A percentile compares a stretch with the other conserved stretches of the same genome.
Evolutionary conservation across 1,284 basidiomycete genomes (phyloP).

Genomic region (Anthracocystis setariae): DNA sequence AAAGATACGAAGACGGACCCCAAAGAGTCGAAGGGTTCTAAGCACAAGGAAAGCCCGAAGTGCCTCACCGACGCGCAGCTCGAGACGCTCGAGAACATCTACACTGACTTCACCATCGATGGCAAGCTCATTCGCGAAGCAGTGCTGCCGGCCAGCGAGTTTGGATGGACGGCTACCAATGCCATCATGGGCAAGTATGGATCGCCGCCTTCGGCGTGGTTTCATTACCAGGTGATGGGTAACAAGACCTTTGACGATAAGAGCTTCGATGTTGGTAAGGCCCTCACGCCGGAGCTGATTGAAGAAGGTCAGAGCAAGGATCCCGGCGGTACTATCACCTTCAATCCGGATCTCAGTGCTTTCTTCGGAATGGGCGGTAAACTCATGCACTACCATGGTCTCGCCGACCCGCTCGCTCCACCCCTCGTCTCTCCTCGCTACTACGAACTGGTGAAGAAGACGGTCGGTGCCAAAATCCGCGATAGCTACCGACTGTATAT

Average conservation of each 20-base stretch:
- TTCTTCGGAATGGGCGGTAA: conserved; percentile 64
- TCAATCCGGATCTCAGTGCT: conserved; percentile 58
- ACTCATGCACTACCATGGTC: conserved; percentile 67
- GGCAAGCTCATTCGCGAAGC: conserved; percentile 35
- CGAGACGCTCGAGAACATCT: conserved; percentile 39
- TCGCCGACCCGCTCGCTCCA: conserved; percentile 68
- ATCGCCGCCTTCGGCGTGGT: conserved; percentile 30
- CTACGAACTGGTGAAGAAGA: conserved; percentile 66
- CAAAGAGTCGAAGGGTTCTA: neutral
- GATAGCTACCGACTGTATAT: conserved; percentile 70
- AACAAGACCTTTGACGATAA: conserved; percentile 10
- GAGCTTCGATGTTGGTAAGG: conserved; percentile 25
- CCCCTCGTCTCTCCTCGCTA: conserved; percentile 68
- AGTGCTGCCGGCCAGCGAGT: conserved; percentile 37
- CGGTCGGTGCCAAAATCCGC: conserved; percentile 48
- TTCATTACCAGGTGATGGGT: conserved; percentile 44
- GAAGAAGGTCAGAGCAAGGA: conserved; percentile 23
- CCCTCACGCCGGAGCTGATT: conserved; percentile 34
- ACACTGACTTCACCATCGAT: conserved; percentile 19
- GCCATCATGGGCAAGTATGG: conserved; percentile 30
- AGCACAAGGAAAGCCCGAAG: conserved; percentile 3
- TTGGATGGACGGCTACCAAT: conserved; percentile 20
- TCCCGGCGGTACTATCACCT: conserved; percentile 36
- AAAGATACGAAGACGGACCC: neutral
- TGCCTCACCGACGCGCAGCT: conserved; percentile 42